phyloP scores from a whole-genome alignment of 1,284 basidiomycete species.

The Cryptococcus sp. region DNA sequence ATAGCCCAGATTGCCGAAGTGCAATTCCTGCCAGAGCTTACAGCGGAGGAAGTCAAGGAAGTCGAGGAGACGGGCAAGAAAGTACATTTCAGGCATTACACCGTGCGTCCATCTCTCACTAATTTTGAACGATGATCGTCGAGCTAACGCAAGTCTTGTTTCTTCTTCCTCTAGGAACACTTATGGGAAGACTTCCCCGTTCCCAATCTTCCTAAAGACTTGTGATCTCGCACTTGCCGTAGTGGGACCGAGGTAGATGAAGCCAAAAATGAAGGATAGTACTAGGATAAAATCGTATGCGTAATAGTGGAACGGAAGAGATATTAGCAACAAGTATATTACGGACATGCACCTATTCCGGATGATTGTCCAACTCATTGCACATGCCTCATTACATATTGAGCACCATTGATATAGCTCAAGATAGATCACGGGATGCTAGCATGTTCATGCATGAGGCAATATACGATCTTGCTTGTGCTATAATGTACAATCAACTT shows the following conservation, averaged over 20 bases:
- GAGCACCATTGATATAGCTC: neutral
- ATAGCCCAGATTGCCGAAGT: slow-evolving; percentile 62
- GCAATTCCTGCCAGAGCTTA: slow-evolving; percentile 55
- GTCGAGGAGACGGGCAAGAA: slow-evolving; percentile 66
- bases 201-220: slow-evolving; percentile 41
- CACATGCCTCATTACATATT: neutral
- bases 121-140: neutral
- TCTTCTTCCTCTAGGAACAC: slow-evolving; percentile 29
- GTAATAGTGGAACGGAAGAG: neutral
- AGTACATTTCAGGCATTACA: slow-evolving; percentile 58
- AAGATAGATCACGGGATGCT: neutral
- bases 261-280: too few relatives aligned
- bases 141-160: neutral
- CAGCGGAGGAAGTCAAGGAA: slow-evolving; percentile 62
- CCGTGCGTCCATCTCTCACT: slow-evolving; percentile 13
- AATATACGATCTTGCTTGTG: too few relatives aligned
- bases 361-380: too few relatives aligned
- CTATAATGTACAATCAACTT: too few relatives aligned
- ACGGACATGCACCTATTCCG: too few relatives aligned
- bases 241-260: neutral
- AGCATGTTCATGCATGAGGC: neutral
- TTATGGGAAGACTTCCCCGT: slow-evolving; percentile 47
- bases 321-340: neutral
- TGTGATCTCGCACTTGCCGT: neutral
- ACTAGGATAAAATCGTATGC: neutral